Percentiles rank a stretch among this genome's conserved stretches.
phyloP scores from a whole-genome alignment of 139 green algal genomes.

The Micromonas commoda region DNA sequence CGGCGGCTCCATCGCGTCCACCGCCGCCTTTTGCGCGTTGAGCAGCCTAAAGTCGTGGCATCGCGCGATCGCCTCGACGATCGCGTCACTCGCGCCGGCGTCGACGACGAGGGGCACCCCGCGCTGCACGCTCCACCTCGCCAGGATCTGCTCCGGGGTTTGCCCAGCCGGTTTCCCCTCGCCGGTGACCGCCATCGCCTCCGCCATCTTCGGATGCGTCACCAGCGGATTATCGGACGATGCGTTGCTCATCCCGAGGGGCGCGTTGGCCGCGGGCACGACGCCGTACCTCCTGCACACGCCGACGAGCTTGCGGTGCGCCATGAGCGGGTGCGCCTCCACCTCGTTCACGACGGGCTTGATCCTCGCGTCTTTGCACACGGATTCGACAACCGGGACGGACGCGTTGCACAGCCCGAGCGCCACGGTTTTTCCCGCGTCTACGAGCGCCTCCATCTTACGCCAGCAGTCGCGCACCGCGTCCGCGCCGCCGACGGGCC shows the following conservation, averaged over 20 bases:
- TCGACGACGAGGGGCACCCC: conserved; percentile 19
- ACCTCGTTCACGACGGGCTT: conserved; percentile 28
- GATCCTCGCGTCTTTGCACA: conserved; percentile 3
- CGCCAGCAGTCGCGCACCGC: not conserved
- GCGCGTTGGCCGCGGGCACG: not conserved
- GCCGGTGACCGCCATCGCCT: not conserved
- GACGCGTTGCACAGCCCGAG: conserved; percentile 22
- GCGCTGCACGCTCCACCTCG: conserved; percentile 13
- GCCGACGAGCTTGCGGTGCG: conserved; percentile 28
- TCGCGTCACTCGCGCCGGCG: not conserved
- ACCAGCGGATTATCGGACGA: too few relatives aligned
- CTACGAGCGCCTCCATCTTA: conserved; percentile 8
- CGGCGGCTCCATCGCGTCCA: conserved; percentile 12
- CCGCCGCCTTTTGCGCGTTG: conserved; percentile 11
- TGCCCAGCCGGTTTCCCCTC: not conserved
- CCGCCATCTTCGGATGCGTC: not conserved
- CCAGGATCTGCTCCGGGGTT: not conserved
- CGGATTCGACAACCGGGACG: conserved; percentile 7
- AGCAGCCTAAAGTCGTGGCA: not conserved
- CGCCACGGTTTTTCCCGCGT: not conserved
- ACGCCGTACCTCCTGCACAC: conserved; percentile 24
- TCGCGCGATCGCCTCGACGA: not conserved
- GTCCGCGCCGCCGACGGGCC: not conserved
- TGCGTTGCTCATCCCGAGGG: not conserved
- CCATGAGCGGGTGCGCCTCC: conserved; percentile 24